Evolutionary conservation across 345 rosid species (phyloP).

Genomic region (Garcia nutans): DNA sequence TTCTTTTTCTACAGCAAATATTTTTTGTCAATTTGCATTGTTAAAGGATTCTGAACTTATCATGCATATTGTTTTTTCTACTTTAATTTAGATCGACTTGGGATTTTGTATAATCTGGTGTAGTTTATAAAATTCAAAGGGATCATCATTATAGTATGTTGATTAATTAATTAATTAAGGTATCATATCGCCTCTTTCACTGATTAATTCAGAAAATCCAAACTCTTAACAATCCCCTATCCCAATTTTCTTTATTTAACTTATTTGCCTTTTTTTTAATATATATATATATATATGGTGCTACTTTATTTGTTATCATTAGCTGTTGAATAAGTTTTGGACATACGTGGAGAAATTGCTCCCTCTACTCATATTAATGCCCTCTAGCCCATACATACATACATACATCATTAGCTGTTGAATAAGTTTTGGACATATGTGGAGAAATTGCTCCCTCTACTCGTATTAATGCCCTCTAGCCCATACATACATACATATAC

Average conservation of each 20-base stretch:
- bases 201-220: conserved; percentile 16
- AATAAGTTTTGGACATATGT: conserved; percentile 18
- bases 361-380: not conserved
- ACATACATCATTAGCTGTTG: conserved; percentile 23
- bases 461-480: not conserved
- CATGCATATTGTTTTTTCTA: not conserved
- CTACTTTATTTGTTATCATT: conserved; percentile 22
- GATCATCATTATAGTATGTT: conserved; percentile 18
- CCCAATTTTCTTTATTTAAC: not conserved
- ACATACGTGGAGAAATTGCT: conserved; percentile 12
- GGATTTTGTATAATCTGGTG: not conserved
- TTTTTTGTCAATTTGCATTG: conserved; percentile 6
- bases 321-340: conserved; percentile 19
- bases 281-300: too few species aligned
- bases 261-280: not conserved
- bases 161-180: conserved; percentile 6
- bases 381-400: not conserved
- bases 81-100: not conserved
- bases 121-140: conserved; percentile 2
- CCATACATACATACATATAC: too few species aligned
- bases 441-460: conserved; percentile 8
- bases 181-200: conserved; percentile 3
- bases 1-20: not conserved
- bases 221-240: not conserved
- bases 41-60: not conserved